These are phyloP conservation scores for Chaetomiaceae sp. DNA, from an alignment of 2,329 filamentous ascomycete genomes.

Conservation along the genomic window DNA sequence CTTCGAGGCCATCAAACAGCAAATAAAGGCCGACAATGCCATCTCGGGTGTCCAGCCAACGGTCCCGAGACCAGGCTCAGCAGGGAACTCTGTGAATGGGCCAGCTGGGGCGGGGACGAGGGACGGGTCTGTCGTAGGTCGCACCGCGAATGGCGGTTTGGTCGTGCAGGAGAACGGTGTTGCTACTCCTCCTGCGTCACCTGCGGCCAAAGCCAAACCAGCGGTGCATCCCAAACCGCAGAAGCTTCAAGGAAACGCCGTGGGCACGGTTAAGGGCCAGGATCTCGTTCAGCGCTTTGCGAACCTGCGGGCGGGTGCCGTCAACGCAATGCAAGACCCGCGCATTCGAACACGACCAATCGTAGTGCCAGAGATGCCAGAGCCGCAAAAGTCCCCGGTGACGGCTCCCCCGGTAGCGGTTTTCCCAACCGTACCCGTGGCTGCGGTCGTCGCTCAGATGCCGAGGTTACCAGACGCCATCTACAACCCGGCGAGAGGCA, in stretches of 20 bases:
- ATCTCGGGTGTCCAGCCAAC: conserved; percentile 51
- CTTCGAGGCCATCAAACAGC: conserved; percentile 53
- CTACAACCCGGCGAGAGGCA: conserved; percentile 71
- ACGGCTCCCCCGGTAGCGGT: no score
- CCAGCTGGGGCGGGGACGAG: not conserved
- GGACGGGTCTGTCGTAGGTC: not conserved
- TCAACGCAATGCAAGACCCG: conserved; percentile 41
- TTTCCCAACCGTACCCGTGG: conserved; percentile 41
- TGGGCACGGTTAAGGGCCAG: conserved; percentile 35
- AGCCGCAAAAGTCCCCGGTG: conserved; percentile 42
- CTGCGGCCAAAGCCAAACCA: conserved; percentile 35
- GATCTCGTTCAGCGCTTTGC: conserved; percentile 54
- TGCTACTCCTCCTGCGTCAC: conserved; percentile 15
- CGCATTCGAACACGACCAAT: conserved; percentile 47
- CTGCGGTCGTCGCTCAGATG: conserved; percentile 49
- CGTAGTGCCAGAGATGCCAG: conserved; percentile 26
- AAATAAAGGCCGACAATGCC: conserved; percentile 58
- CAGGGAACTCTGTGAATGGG: not conserved
- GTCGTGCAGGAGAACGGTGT: conserved; percentile 16
- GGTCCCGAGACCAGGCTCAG: not conserved
- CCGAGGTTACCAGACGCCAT: conserved; percentile 69
- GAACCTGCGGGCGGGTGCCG: conserved; percentile 41
- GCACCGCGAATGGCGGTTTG: not conserved
- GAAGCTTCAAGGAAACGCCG: conserved; percentile 55
- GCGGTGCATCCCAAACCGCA: conserved; percentile 61